Base-by-base conservation (phyloP, 2,329 filamentous ascomycete species). In the Grosmannia clavigera region DNA sequence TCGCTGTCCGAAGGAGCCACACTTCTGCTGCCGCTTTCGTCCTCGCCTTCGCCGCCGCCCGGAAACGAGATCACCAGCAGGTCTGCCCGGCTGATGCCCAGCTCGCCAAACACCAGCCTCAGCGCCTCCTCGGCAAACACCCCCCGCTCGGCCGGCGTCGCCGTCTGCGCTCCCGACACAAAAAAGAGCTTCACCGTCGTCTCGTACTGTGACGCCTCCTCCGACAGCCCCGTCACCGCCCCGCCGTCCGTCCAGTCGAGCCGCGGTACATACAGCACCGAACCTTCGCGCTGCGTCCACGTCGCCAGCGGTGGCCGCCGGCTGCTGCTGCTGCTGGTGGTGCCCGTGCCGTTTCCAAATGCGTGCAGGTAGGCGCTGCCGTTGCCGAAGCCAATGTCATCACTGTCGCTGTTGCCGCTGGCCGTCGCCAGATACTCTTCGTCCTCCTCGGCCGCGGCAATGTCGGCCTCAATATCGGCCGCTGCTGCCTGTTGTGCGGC, bases 141-240 rank as follows among this genome's bases (percentile, higher is more conserved):
- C 65, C 81, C 82, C 62, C 92, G 83, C 64, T 84, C 75, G 19
- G 80, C 78, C 1, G 82, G 75, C 14, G 89, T 75, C 22, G 79
- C 78, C 1, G 82, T 75, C 11, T 85, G 79, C 58, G 89, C 82
- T 22, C 81, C 82, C 1, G 90, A 87, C 33, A 97, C 80, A 73
- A 94, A 95, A 77, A 99, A 99, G 27, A 99, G 75, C 74, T 99
- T 99, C 63, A 94, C 86, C 0, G 92, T 96, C 68, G 96, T 91
- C 70, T 96, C 91, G 76, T 99, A 99, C 66, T 91, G 85, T 61
- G 81, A 78, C 31, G 87, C 79, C 66, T 95, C 91, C 70, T 99
- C 94, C 38, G 83, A 79, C 54, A 99, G 77, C 87, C 87, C 4
- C 83, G 16, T 14, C 51, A 25, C 48, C 16, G 29, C 14, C 11